Percentiles rank a stretch among this genome's conserved stretches.
Conservation (phyloP, 2,329 filamentous ascomycete species). For the Triangularia setosa region DNA sequence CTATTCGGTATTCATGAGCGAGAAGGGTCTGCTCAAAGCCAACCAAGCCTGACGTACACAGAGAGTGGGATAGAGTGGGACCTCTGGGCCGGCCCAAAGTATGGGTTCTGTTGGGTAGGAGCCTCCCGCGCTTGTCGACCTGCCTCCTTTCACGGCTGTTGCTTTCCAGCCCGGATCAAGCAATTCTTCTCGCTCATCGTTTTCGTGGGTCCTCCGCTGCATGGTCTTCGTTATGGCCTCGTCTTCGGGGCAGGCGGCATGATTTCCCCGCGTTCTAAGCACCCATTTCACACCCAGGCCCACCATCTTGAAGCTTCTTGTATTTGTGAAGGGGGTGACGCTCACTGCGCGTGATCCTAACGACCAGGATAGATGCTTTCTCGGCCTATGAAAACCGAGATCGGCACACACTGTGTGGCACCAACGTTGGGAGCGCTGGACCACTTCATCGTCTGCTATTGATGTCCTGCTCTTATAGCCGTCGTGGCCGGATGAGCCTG, state of each 20-base stretch:
- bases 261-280: not conserved
- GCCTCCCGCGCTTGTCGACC: not conserved
- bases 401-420: constrained; percentile 17
- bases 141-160: not conserved
- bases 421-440: constrained; percentile 5
- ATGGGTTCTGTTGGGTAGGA: not conserved
- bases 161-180: not conserved
- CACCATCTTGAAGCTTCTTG: not conserved
- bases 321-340: not conserved
- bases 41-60: not conserved
- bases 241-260: not conserved
- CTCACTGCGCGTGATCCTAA: constrained; percentile 2
- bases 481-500: constrained; percentile 9
- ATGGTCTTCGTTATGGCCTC: not conserved
- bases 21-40: not conserved
- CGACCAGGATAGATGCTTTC: not conserved
- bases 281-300: not conserved
- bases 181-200: not conserved
- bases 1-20: not conserved
- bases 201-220: not conserved
- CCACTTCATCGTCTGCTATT: constrained; percentile 12
- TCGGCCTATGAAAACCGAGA: constrained; percentile 12
- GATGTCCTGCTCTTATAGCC: constrained; percentile 5
- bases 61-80: too few species aligned
- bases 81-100: not conserved